Conservation (phyloP, 139 green algal species). For the Limnomonas spitsbergensis region DNA sequence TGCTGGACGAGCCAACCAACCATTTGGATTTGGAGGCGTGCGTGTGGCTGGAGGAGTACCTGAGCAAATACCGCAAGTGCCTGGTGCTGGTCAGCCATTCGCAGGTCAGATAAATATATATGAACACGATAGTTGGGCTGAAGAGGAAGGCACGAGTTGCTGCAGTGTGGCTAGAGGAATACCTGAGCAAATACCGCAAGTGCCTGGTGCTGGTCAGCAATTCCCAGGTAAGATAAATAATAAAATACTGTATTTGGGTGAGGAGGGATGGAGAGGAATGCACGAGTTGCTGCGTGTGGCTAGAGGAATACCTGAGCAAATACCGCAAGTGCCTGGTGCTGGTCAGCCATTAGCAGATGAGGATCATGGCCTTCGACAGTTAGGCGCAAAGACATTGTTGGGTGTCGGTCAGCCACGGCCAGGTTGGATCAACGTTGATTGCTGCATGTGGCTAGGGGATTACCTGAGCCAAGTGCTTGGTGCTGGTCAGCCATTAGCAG, state of each 20-base stretch:
- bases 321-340: constrained; percentile 91
- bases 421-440: too few relatives aligned
- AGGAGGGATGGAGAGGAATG: too few relatives aligned
- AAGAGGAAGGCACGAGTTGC: too few relatives aligned
- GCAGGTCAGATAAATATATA: constrained; percentile 40
- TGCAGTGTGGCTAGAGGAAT: constrained; percentile 98
- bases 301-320: constrained; percentile 89
- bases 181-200: constrained; percentile 85
- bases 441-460: constrained; percentile 97
- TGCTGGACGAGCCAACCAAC: constrained; percentile 78
- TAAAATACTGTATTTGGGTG: too few relatives aligned
- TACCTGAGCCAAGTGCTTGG: constrained; percentile 84
- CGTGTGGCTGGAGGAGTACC: constrained; percentile 95
- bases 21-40: constrained; percentile 89
- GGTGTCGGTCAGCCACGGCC: too few relatives aligned
- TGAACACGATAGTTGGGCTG: too few relatives aligned
- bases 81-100: constrained; percentile 89
- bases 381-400: too few relatives aligned
- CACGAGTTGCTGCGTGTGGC: too few relatives aligned
- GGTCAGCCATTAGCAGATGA: constrained; percentile 79
- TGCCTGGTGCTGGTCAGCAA: constrained; percentile 90
- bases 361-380: too few relatives aligned
- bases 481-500: constrained; percentile 88
- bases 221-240: constrained; percentile 51
- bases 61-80: constrained; percentile 88